Conservation (phyloP, 768 basidiomycete species). For the Porphyrellus cyaneotinctus region DNA sequence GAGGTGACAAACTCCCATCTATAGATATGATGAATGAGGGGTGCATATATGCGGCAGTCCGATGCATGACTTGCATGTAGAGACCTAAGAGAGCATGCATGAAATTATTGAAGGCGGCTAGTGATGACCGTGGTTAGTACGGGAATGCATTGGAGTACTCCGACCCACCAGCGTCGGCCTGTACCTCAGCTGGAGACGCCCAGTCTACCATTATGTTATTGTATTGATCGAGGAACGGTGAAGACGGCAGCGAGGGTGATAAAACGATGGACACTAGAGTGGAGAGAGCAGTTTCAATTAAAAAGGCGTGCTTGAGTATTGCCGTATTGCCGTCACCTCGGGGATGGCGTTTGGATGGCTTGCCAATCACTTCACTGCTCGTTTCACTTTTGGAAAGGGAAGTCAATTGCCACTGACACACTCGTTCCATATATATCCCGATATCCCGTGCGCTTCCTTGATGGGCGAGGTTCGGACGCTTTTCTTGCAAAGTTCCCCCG, state of each 20-base stretch:
- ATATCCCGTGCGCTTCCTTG: slow-evolving; percentile 10
- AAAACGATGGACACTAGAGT: not conserved
- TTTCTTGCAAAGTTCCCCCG: not conserved
- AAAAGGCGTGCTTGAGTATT: slow-evolving; percentile 1
- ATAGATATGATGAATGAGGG: not conserved
- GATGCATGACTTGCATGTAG: slow-evolving; percentile 47
- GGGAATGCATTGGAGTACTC: not conserved
- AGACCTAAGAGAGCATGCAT: slow-evolving; percentile 59
- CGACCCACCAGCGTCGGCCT: slow-evolving; percentile 43
- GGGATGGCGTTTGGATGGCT: slow-evolving; percentile 21
- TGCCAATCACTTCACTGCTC: slow-evolving; percentile 4
- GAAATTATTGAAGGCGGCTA: slow-evolving; percentile 43
- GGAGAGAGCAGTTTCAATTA: slow-evolving; percentile 2
- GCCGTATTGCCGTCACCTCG: slow-evolving; percentile 5
- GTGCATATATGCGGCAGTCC: slow-evolving; percentile 5
- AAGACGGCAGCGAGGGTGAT: not conserved
- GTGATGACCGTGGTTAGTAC: slow-evolving; percentile 5
- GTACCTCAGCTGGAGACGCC: slow-evolving; percentile 46
- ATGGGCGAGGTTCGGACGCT: not conserved
- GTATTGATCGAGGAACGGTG: slow-evolving; percentile 4
- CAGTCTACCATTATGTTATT: slow-evolving; percentile 49
- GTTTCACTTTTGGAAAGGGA: slow-evolving; percentile 4
- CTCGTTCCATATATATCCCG: slow-evolving; percentile 11
- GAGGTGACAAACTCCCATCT: slow-evolving; percentile 70
- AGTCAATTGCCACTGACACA: slow-evolving; percentile 5